These are phyloP conservation scores for Hymenotorrendiella dingleyae DNA, from an alignment of 2,329 filamentous ascomycete genomes.

Conservation along the genomic window DNA sequence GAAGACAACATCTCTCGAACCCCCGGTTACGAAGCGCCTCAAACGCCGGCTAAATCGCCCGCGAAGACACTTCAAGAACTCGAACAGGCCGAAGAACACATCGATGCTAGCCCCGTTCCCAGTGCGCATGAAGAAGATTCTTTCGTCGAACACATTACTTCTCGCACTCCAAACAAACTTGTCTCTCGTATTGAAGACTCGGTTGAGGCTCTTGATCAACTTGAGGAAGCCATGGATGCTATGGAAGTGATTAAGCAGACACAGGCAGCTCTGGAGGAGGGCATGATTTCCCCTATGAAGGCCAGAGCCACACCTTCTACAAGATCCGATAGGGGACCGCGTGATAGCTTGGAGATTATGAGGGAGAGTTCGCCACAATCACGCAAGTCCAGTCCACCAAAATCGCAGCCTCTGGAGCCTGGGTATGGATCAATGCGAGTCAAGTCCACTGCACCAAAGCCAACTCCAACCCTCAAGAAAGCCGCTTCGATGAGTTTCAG, in stretches of 20 bases:
- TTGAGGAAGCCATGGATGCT: slow-evolving; percentile 55
- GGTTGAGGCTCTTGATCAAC: slow-evolving; percentile 53
- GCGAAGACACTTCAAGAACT: slow-evolving; percentile 26
- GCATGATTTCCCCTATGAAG: slow-evolving; percentile 19
- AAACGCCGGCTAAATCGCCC: slow-evolving; percentile 10
- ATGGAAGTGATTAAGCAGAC: too few species aligned
- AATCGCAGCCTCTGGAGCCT: slow-evolving; percentile 26
- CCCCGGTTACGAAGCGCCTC: not conserved
- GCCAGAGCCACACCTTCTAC: slow-evolving; percentile 7
- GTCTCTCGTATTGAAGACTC: slow-evolving; percentile 55
- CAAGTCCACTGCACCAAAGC: slow-evolving; percentile 32
- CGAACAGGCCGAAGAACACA: slow-evolving; percentile 15
- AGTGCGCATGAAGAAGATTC: slow-evolving; percentile 26
- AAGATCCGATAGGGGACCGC: not conserved
- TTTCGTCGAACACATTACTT: slow-evolving; percentile 34
- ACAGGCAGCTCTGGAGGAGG: slow-evolving; percentile 23
- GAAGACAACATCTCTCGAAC: not conserved
- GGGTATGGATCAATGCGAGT: slow-evolving; percentile 37
- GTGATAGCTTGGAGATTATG: not conserved
- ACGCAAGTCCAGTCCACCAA: not conserved
- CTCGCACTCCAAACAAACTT: slow-evolving; percentile 33
- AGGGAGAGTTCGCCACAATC: slow-evolving; percentile 1
- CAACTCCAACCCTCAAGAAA: slow-evolving; percentile 19
- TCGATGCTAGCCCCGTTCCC: slow-evolving; percentile 3
- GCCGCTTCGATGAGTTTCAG: slow-evolving; percentile 26